Evolutionary conservation across 352 stramenopile genomes (phyloP).

Genomic region (Phytophthora ramorum): DNA sequence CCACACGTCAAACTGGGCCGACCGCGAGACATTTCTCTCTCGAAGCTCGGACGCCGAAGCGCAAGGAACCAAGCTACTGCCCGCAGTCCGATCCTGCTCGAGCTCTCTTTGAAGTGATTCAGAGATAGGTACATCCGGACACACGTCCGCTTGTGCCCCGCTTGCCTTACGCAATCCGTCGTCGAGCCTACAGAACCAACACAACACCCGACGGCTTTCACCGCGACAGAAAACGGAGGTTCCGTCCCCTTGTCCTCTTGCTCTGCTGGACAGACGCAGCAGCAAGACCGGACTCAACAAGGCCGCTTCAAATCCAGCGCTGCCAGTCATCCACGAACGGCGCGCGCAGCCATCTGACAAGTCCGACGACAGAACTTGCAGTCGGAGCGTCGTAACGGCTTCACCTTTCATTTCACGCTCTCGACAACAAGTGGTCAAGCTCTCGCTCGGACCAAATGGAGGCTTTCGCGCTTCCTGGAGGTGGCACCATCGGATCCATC

Average conservation of each 20-base stretch:
- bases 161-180: conserved; percentile 8
- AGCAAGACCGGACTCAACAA: conserved; percentile 41
- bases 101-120: conserved; percentile 22
- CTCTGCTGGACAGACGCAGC: conserved; percentile 39
- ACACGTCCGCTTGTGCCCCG: neutral
- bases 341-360: conserved; percentile 30
- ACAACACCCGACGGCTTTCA: conserved; percentile 6
- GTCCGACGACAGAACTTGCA: conserved; percentile 11
- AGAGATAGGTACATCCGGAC: conserved; percentile 15
- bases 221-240: conserved; percentile 35
- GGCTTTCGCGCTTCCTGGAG: conserved; percentile 19
- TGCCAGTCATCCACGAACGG: conserved; percentile 35
- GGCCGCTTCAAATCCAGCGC: conserved; percentile 38
- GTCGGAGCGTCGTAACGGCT: conserved; percentile 13
- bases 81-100: conserved; percentile 16
- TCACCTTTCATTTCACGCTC: conserved; percentile 36
- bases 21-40: conserved; percentile 6
- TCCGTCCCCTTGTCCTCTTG: conserved; percentile 34
- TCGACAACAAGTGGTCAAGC: conserved; percentile 24
- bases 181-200: neutral
- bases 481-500: neutral
- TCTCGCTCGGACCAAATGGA: conserved; percentile 22
- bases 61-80: conserved; percentile 10
- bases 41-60: conserved; percentile 2
- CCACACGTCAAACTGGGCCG: neutral